Conservation (phyloP, 2,329 filamentous ascomycete genomes). For the Meredithiella fracta region DNA sequence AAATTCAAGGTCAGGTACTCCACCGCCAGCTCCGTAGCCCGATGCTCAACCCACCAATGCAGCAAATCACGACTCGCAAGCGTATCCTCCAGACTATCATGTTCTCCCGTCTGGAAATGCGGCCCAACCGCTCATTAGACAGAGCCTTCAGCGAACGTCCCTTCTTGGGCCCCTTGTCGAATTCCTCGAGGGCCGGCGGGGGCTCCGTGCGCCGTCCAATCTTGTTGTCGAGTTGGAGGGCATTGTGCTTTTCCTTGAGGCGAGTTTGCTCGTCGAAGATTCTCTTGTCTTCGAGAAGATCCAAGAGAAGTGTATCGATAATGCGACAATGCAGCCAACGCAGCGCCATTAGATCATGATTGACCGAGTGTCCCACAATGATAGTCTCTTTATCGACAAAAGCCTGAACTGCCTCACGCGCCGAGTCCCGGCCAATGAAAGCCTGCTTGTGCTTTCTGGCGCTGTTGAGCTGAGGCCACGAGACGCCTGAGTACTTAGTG, state of each 20-base stretch:
- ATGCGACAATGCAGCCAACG: conserved; percentile 31
- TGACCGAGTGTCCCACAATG: conserved; percentile 30
- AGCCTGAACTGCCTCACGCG: conserved; percentile 26
- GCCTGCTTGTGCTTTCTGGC: conserved; percentile 21
- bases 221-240: conserved; percentile 5
- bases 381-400: conserved; percentile 31
- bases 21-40: neutral
- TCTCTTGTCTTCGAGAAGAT: conserved; percentile 16
- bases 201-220: neutral
- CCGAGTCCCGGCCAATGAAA: conserved; percentile 26
- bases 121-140: conserved; percentile 22
- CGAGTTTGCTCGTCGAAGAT: neutral
- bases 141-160: conserved; percentile 27
- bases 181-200: neutral
- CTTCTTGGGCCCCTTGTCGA: conserved; percentile 9
- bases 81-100: conserved; percentile 31
- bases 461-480: conserved; percentile 22
- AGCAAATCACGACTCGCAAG: conserved; percentile 27
- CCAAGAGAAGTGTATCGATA: conserved; percentile 29
- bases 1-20: neutral
- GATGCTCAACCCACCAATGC: conserved; percentile 22
- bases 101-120: conserved; percentile 24
- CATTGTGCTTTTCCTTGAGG: conserved; percentile 4
- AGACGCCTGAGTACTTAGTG: conserved; percentile 34
- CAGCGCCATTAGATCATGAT: conserved; percentile 27